These are phyloP conservation scores for Pythium guiyangense DNA, from an alignment of 352 stramenopile genomes.

Conservation along the genomic window DNA sequence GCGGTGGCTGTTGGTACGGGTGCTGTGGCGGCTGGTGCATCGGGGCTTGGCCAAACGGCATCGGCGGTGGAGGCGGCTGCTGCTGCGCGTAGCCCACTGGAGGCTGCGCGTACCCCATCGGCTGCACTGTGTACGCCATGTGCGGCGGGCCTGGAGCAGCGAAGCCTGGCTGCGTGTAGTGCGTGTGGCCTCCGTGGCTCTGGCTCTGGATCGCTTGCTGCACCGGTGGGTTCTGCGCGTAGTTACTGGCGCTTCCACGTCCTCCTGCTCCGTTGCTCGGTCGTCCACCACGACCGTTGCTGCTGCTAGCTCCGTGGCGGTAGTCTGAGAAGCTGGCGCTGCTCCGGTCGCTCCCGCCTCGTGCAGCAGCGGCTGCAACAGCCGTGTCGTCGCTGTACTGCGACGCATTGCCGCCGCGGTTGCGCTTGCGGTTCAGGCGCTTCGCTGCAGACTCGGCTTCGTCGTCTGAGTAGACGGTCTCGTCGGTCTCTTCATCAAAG, in stretches of 20 bases:
- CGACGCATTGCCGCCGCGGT: slow-evolving; percentile 24
- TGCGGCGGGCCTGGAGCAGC: slow-evolving; percentile 15
- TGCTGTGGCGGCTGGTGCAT: slow-evolving; percentile 21
- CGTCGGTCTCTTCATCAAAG: slow-evolving; percentile 82
- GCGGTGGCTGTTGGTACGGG: slow-evolving; percentile 19
- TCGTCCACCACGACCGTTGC: slow-evolving; percentile 9
- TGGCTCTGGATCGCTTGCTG: slow-evolving; percentile 30
- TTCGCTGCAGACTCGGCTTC: slow-evolving; percentile 74
- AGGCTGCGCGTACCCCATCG: slow-evolving; percentile 28
- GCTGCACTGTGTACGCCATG: slow-evolving; percentile 23
- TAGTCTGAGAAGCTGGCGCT: slow-evolving; percentile 5
- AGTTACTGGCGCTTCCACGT: slow-evolving; percentile 11
- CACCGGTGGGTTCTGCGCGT: slow-evolving; percentile 8
- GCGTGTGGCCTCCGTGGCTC: slow-evolving; percentile 36
- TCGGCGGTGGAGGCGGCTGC: slow-evolving; percentile 18
- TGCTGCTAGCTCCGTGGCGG: slow-evolving; percentile 2
- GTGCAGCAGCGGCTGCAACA: no score
- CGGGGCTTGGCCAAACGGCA: slow-evolving; percentile 21
- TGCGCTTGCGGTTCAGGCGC: slow-evolving; percentile 61
- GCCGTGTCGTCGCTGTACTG: neutral
- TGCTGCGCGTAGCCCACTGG: slow-evolving; percentile 18
- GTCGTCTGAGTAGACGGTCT: slow-evolving; percentile 78
- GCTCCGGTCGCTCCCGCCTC: neutral
- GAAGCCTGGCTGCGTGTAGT: slow-evolving; percentile 43
- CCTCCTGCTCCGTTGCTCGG: slow-evolving; percentile 3